Evolutionary conservation across 768 basidiomycete species (phyloP).

Genomic region (Panus rudis): DNA sequence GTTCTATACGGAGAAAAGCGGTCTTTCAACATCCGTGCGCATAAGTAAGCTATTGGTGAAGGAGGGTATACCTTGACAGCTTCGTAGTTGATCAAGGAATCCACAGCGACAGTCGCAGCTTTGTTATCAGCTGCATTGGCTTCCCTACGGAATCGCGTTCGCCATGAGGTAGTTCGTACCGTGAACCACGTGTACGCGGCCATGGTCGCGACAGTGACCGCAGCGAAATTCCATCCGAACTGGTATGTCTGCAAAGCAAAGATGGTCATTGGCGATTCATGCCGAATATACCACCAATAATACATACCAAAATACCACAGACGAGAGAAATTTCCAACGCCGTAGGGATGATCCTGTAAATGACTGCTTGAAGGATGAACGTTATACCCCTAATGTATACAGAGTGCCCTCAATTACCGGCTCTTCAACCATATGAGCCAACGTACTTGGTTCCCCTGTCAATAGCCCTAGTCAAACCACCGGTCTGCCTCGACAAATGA

Average conservation of each 20-base stretch:
- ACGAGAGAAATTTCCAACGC: conserved; percentile 95
- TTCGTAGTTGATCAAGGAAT: conserved; percentile 96
- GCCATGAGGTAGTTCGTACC: conserved; percentile 91
- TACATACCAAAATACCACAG: conserved; percentile 86
- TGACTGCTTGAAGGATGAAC: conserved; percentile 85
- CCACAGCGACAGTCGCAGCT: conserved; percentile 89
- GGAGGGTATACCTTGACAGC: conserved; percentile 76
- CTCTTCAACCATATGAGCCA: too few species aligned
- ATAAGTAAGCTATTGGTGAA: neutral
- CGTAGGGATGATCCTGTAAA: conserved; percentile 94
- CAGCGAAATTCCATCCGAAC: conserved; percentile 97
- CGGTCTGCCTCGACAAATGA: conserved; percentile 89
- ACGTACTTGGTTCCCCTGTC: conserved; percentile 94
- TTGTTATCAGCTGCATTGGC: conserved; percentile 97
- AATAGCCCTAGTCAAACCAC: conserved; percentile 92
- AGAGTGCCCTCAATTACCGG: too few species aligned
- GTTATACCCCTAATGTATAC: conserved; percentile 72
- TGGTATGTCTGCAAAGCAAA: conserved; percentile 70
- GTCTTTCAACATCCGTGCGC: neutral
- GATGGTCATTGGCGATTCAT: neutral
- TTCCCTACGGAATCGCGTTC: conserved; percentile 88
- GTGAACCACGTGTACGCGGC: conserved; percentile 96
- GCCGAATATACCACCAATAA: neutral
- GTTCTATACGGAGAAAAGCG: conserved; percentile 50
- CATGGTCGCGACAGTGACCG: conserved; percentile 79